A percentile compares a stretch with the other conserved stretches of the same genome.
These are phyloP conservation scores for Hyphopichia burtonii DNA, from an alignment of 1,139 yeast species.

Conservation along the genomic window DNA sequence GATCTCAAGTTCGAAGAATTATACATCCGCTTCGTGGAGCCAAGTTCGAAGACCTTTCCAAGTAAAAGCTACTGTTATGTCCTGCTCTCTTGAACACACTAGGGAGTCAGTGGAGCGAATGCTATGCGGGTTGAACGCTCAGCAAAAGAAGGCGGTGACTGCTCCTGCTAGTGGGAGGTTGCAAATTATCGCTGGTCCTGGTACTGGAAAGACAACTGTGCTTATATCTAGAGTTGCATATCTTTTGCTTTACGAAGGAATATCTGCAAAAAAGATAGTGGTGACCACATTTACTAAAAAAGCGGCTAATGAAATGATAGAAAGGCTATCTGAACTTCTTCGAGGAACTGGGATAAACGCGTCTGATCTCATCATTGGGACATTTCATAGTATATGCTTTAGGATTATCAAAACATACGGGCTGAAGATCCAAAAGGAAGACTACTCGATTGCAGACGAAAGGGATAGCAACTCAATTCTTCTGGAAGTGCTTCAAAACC, in stretches of 20 bases:
- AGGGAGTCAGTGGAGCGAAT: background rate
- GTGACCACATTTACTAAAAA: slow-evolving; percentile 91
- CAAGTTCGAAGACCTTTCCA: too few species aligned
- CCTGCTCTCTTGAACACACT: too few species aligned
- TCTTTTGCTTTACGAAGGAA: slow-evolving; percentile 48
- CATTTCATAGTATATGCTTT: slow-evolving; percentile 81
- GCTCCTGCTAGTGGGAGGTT: slow-evolving; percentile 52
- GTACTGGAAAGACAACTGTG: slow-evolving; percentile 84
- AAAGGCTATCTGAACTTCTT: slow-evolving; percentile 49
- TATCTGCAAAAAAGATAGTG: slow-evolving; percentile 61
- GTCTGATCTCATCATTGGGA: slow-evolving; percentile 63
- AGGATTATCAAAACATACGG: slow-evolving; percentile 61
- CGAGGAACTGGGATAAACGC: slow-evolving; percentile 33
- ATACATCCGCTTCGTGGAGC: too few species aligned
- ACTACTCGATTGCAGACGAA: slow-evolving; percentile 64
- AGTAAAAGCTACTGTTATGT: too few species aligned
- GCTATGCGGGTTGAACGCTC: slow-evolving; percentile 40
- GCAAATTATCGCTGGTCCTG: slow-evolving; percentile 91
- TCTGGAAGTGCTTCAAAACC: slow-evolving; percentile 37
- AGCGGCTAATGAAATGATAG: slow-evolving; percentile 82
- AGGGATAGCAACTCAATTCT: slow-evolving; percentile 56
- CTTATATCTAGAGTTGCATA: slow-evolving; percentile 76
- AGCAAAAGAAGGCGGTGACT: slow-evolving; percentile 62
- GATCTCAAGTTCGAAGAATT: too few species aligned
- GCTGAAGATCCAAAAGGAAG: slow-evolving; percentile 42